phyloP scores from a whole-genome alignment of 768 basidiomycete species.

The Lactarius hatsudake region DNA sequence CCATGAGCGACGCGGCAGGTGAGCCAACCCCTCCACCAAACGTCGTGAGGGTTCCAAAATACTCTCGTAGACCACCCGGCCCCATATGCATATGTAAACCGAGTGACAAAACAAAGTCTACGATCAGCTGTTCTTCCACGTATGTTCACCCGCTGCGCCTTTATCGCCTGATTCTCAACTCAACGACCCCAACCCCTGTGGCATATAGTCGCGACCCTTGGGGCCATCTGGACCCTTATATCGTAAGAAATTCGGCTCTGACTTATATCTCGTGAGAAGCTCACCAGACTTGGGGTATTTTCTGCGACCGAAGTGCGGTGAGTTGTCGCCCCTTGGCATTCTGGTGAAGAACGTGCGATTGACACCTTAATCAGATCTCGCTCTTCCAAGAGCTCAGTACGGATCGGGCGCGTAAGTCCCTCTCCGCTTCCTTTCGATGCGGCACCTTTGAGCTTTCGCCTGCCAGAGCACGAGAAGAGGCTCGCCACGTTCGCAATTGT shows the following conservation, averaged over 20 bases:
- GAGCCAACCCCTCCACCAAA: not conserved
- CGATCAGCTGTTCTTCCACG: slow-evolving; percentile 55
- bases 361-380: slow-evolving; percentile 46
- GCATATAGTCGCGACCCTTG: slow-evolving; percentile 41
- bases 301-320: slow-evolving; percentile 30
- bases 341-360: not conserved
- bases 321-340: not conserved
- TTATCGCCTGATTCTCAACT: not conserved
- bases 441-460: not conserved
- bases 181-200: not conserved
- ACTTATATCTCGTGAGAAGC: not conserved
- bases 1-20: slow-evolving; percentile 15
- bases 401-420: slow-evolving; percentile 47
- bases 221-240: slow-evolving; percentile 58
- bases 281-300: slow-evolving; percentile 30
- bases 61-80: slow-evolving; percentile 38
- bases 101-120: slow-evolving; percentile 54
- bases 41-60: not conserved
- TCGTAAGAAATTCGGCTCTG: slow-evolving; percentile 47
- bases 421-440: not conserved
- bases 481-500: slow-evolving; percentile 56
- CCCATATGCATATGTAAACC: slow-evolving; percentile 56
- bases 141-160: slow-evolving; percentile 23
- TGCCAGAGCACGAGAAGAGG: slow-evolving; percentile 41
- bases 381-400: slow-evolving; percentile 54